A percentile compares a stretch with the other conserved stretches of the same genome.
Conservation (phyloP, 2,329 filamentous ascomycete genomes). For the Ascochyta lentis region DNA sequence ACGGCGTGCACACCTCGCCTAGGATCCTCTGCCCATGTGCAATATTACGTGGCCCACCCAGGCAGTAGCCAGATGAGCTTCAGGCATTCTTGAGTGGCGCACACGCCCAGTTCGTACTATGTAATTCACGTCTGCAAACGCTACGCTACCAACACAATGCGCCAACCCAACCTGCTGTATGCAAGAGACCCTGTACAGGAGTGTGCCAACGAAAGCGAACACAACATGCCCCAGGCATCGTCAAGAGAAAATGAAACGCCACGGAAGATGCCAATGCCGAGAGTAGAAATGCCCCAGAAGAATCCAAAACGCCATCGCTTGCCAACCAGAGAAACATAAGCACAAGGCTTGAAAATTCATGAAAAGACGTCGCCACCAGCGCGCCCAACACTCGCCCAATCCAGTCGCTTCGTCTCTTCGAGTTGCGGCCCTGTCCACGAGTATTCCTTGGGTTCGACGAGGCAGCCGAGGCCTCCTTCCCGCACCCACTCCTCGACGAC, state of each 20-base stretch:
- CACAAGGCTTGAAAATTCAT: constrained; percentile 26
- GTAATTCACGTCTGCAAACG: constrained; percentile 19
- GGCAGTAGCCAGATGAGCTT: constrained; percentile 17
- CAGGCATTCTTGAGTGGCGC: constrained; percentile 17
- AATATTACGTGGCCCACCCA: constrained; percentile 30
- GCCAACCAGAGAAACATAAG: constrained; percentile 20
- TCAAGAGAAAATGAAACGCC: constrained; percentile 33
- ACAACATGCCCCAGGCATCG: constrained; percentile 20
- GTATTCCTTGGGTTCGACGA: constrained; percentile 46
- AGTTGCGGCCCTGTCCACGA: constrained; percentile 54
- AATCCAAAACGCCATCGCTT: constrained; percentile 41
- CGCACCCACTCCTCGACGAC: constrained; percentile 74
- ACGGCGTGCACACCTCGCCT: constrained; percentile 1
- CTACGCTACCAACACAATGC: constrained; percentile 21
- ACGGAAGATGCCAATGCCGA: constrained; percentile 38
- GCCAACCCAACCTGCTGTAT: constrained; percentile 19
- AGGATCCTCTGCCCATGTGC: constrained; percentile 5
- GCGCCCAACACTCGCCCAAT: constrained; percentile 58
- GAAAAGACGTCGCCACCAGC: constrained; percentile 54
- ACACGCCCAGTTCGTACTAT: constrained; percentile 15
- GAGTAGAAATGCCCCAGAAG: constrained; percentile 32
- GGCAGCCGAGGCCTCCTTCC: constrained; percentile 70
- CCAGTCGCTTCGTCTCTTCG: constrained; percentile 53
- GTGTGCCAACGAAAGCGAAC: constrained; percentile 29
- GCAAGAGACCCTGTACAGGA: constrained; percentile 35